Evolutionary conservation across 169 alveolate species (phyloP), one percentile per base, ranked within the genome.

Genomic region (Eimeria sp.): DNA sequence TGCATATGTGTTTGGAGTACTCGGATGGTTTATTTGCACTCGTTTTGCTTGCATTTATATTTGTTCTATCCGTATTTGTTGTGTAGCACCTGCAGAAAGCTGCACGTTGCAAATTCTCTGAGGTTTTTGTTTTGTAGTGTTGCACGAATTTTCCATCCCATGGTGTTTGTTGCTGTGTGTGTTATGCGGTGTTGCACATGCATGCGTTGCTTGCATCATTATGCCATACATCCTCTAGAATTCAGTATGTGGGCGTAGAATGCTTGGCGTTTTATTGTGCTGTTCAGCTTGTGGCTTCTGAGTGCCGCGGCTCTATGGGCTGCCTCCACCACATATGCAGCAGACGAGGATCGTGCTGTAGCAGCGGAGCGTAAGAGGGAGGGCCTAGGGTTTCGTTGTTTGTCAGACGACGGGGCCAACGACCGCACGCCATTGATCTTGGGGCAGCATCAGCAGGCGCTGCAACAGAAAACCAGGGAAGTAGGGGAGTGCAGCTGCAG

Each of bases 401-500:
- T 82, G 6, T 20, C 90, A 43, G 90, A 82, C 73, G 90, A 82
- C 22, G 90, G 90, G 45, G 73, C 90, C 49, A 72, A 82, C 49
- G 90, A 82, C 57, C 90, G 90, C 34, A 82, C 30, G 70, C 90
- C 90, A n/a, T 27, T 82, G 40, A 49, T 82, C 90, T 65, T 82
- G 73, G 9, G 34, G 72, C 90, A 82, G 47, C 90, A 82, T 49
- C 67, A 82, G 72, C 73, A 82, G 73, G 73, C 47, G 47, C 34
- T 47, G 22, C 89, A 78, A 16, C 89, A 78, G 63, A 11, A 47
- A 20, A 47, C 63, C 22, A 22, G 13, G 13, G 89, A 30, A 9
- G 67, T 40, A 65, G 70, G 70, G 27, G n/a, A 61, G 70, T 61
- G 70, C n/a, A 61, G 70, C 70, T 61, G 70, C 70, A 3, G 70